Percentiles rank a stretch among this genome's conserved stretches.
Evolutionary conservation across 495 filamentous ascomycete species (phyloP).

Genomic region (Rhypophila decipiens): DNA sequence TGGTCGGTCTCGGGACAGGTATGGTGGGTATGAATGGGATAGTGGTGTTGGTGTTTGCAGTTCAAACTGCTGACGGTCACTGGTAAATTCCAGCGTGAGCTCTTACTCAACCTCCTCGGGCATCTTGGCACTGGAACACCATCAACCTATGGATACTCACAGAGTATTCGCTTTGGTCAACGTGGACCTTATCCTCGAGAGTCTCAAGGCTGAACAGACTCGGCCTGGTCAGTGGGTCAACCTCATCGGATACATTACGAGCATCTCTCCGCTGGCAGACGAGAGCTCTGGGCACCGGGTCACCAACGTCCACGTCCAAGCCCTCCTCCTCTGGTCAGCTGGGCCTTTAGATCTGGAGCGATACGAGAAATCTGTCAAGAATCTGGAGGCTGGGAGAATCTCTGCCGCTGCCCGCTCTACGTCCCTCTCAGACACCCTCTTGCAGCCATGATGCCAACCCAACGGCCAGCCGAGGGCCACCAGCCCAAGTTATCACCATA

Average conservation of each 20-base stretch:
- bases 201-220: conserved; percentile 56
- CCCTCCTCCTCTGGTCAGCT: conserved; percentile 60
- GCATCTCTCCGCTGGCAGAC: conserved; percentile 11
- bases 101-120: conserved; percentile 57
- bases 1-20: no score
- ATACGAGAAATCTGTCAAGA: conserved; percentile 49
- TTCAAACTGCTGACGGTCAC: conserved; percentile 9
- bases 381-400: conserved; percentile 4
- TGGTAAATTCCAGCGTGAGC: conserved; percentile 51
- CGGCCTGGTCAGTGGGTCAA: conserved; percentile 85
- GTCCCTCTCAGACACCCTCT: no score
- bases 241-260: conserved; percentile 73
- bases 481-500: no score
- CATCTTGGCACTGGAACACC: conserved; percentile 59
- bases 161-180: conserved; percentile 52
- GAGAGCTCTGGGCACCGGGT: background rate
- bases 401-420: no score
- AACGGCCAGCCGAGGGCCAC: no score
- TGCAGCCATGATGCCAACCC: no score
- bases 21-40: no score
- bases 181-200: conserved; percentile 62
- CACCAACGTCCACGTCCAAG: conserved; percentile 46
- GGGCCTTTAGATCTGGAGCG: conserved; percentile 55
- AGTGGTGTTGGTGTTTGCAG: background rate
- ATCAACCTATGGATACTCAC: conserved; percentile 43